Conservation (phyloP, 768 basidiomycete species). For the Mycena rosella region DNA sequence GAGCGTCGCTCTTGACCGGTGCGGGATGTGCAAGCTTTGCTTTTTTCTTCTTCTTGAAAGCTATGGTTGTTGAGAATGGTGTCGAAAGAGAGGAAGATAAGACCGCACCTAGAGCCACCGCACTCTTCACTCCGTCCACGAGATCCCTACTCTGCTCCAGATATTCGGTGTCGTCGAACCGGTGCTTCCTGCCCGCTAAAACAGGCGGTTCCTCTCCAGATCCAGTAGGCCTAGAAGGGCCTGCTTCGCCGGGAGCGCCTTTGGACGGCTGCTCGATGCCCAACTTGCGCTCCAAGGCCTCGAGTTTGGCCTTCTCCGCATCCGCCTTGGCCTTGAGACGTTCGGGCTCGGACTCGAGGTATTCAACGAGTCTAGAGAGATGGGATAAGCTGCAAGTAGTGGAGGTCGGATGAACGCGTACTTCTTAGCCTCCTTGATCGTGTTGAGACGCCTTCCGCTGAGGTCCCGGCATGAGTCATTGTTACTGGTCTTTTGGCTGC, state of each 20-base stretch:
- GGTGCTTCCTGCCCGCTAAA: constrained; percentile 82
- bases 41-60: constrained; percentile 83
- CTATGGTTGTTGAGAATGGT: constrained; percentile 51
- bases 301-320: constrained; percentile 85
- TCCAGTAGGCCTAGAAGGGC: constrained; percentile 45
- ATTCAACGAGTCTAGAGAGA: constrained; percentile 76
- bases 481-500: constrained; percentile 93
- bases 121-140: constrained; percentile 91
- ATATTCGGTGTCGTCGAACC: constrained; percentile 93
- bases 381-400: neutral
- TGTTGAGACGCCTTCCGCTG: constrained; percentile 89
- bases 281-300: constrained; percentile 86
- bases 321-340: constrained; percentile 84
- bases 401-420: constrained; percentile 50
- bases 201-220: constrained; percentile 56
- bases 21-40: constrained; percentile 58
- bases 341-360: constrained; percentile 87
- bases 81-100: constrained; percentile 36
- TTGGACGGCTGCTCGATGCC: constrained; percentile 66
- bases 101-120: constrained; percentile 82
- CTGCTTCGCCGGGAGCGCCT: constrained; percentile 49
- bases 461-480: constrained; percentile 96
- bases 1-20: constrained; percentile 12
- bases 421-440: constrained; percentile 97
- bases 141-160: constrained; percentile 92